Base-by-base conservation (phyloP, 345 rosid species). In the Hibiscus trionum region DNA sequence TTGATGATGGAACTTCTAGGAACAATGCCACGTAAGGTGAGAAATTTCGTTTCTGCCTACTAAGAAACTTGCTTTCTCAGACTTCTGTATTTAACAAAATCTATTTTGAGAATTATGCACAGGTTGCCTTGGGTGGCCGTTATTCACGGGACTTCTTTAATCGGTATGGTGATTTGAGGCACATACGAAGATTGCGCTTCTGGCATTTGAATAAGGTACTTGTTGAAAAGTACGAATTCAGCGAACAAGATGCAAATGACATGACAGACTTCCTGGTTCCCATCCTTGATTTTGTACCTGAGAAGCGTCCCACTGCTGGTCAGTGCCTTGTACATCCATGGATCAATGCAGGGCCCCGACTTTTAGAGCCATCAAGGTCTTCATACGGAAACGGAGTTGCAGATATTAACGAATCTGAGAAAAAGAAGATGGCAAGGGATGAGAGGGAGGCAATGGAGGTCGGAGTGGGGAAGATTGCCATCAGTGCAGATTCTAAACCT, bases 11-110 rank as follows among this genome's bases (percentile, higher is more conserved):
- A 89, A 79, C 90, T 89, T 78, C 86, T 87, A 7, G 93, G 93
- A n/a, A 89, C 84, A 91, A 84, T 89, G 93, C 93, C 93, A 1
- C 90, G 93, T 69, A 87, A 87, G 93, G 93, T 89, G 75, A 82
- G 82, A 19, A 17, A 49, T 16, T 52, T 37, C 72, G 24, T 69
- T 77, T 47, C 67, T 65, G 19, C 37, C 61, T 29, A 26, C 1
- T 59, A 21, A 57, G 39, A 47, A 42, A 11, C 71, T 71, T 26
- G 19, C 4, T 19, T 61, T 31, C 52, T 15, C 21, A 71, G 68
- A 61, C 27, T 42, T 12, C 68, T 75, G 50, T 24, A 14, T 69
- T 21, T 69, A 59, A 71, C 57, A 33, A 19, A 14, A 61, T 49
- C 49, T n/a, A 37, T 21, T 65, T 21, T 16, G 52, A 21, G 53